Base-by-base conservation (phyloP, 257 asterid genomes). In the Jasminum sambac region DNA sequence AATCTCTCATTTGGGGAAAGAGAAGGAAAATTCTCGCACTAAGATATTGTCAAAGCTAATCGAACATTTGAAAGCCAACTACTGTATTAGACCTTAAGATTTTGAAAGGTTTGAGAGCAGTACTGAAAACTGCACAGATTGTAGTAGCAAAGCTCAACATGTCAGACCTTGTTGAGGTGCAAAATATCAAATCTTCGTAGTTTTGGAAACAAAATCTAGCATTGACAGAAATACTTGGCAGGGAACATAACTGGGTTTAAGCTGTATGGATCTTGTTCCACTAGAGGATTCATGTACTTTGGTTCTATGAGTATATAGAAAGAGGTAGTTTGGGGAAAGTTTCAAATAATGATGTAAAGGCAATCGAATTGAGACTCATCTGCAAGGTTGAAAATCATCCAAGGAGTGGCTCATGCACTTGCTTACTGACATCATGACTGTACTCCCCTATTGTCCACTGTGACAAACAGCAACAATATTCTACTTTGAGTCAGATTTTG, bases 371-470 rank as follows among this genome's bases (percentile, higher is more conserved):
- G n/a, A 30, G 76, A 70, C 78, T 94, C 96, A 97, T 74, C 72
- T 5, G 73, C 76, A 25, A 85, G 99, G 81, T 82, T 91, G 38
- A 86, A 66, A 52, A 89, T 94, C 17, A 83, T 94, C 30, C 89
- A 58, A 77, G 99, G 99, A 68, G 72, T 91, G 70, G 96, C 97
- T 44, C 93, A 94, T 72, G 97, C 98, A 13, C 97, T 94, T 21
- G 92, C 99, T 69, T 94, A 94, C 87, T 85, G 91, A 80, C 99
- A 94, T 67, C 90, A 89, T 66, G 97, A 94, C 75, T 89, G 99
- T 84, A 74, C 90, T 64, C 95, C 95, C 82, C 97, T 63, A 82
- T 89, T 21, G 99, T 94, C 40, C 99, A 94, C 74, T 81, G 99
- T 38, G 99, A 94, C 73, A 90, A 17, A 69, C 99, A 0, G 71